Conservation (phyloP, 257 asterid species). For the Capsicum pubescens region DNA sequence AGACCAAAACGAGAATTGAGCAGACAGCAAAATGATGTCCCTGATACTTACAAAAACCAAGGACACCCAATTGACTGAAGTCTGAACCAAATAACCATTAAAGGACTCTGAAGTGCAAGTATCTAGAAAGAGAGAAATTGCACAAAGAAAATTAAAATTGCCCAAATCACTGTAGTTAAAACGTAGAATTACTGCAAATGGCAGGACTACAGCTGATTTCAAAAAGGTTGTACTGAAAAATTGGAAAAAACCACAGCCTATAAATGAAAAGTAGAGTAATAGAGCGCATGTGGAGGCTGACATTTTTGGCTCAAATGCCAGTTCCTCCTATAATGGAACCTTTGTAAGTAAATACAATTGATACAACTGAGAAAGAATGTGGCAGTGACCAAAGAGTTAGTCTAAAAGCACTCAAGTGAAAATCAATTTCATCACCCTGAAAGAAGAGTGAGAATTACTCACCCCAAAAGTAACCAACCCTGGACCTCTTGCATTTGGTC, state of each 20-base stretch:
- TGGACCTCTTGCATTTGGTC: constrained; percentile 99
- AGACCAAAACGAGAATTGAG: constrained; percentile 12
- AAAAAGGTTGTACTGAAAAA: neutral
- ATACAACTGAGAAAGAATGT: constrained; percentile 9
- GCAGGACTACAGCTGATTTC: neutral
- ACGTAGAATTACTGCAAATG: neutral
- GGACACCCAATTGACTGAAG: constrained; percentile 14
- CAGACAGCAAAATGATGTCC: neutral
- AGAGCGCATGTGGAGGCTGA: neutral
- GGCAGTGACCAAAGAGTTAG: neutral
- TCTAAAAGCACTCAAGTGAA: neutral
- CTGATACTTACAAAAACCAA: constrained; percentile 9
- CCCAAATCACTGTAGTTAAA: neutral
- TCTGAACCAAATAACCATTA: constrained; percentile 18
- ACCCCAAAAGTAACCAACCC: constrained; percentile 99
- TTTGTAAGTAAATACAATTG: neutral
- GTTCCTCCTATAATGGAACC: neutral
- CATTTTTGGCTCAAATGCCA: constrained; percentile 23
- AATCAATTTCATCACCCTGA: constrained; percentile 2
- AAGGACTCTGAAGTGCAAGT: constrained; percentile 14
- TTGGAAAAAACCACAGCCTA: neutral
- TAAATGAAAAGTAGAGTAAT: neutral
- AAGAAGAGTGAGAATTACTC: constrained; percentile 38
- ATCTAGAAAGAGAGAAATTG: neutral
- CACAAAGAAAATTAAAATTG: neutral